Conservation (phyloP, 1,139 yeast genomes). For the Suhomyces ambrosiae region DNA sequence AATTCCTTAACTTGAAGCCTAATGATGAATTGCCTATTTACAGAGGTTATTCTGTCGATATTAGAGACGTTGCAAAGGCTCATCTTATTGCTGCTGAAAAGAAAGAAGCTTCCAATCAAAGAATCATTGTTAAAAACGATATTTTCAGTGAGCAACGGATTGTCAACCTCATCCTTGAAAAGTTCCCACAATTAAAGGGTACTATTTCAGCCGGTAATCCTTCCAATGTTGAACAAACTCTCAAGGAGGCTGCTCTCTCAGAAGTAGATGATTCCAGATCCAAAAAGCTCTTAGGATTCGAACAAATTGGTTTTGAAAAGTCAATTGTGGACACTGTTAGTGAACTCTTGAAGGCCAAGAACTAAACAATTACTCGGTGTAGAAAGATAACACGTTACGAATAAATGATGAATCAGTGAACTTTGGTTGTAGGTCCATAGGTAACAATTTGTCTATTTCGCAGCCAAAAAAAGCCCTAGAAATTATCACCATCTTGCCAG, state of each 20-base stretch:
- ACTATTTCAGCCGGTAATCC: background rate
- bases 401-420: too few relatives aligned
- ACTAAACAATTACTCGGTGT: too few relatives aligned
- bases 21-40: conserved; percentile 24
- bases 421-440: too few relatives aligned
- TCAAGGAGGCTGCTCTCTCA: background rate
- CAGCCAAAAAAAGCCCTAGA: too few relatives aligned
- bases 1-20: conserved; percentile 25
- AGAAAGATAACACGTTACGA: too few relatives aligned
- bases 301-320: background rate
- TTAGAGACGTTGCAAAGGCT: conserved; percentile 22
- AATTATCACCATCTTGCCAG: too few relatives aligned
- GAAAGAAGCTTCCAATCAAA: conserved; percentile 16
- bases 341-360: background rate
- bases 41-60: conserved; percentile 35
- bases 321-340: background rate
- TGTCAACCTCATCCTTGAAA: background rate
- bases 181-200: background rate
- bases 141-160: background rate
- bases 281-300: background rate
- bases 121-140: conserved; percentile 10
- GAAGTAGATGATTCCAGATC: background rate
- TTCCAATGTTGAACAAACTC: background rate
- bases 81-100: conserved; percentile 19
- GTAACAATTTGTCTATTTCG: too few relatives aligned